These are phyloP conservation scores for Colletotrichum brevisporum DNA, from an alignment of 2,329 filamentous ascomycete genomes.

Conservation along the genomic window DNA sequence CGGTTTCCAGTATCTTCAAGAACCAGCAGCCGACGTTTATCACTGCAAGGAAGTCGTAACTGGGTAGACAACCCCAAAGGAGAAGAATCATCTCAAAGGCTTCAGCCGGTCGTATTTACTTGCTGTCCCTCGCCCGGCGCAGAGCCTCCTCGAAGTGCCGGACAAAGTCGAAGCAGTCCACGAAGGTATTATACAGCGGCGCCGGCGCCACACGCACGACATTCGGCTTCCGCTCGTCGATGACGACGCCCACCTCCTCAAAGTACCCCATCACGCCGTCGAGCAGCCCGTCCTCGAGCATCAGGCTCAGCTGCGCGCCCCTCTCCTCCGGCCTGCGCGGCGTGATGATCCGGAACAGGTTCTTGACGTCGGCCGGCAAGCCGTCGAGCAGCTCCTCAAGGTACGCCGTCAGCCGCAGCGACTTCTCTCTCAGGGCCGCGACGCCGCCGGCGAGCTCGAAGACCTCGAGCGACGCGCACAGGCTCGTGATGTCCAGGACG, in stretches of 20 bases:
- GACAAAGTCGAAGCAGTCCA: slow-evolving; percentile 64
- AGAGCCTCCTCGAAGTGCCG: slow-evolving; percentile 46
- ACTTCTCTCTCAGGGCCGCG: slow-evolving; percentile 74
- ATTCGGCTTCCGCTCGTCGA: slow-evolving; percentile 86
- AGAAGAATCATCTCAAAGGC: too few species aligned
- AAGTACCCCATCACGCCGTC: slow-evolving; percentile 74
- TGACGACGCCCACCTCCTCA: slow-evolving; percentile 76
- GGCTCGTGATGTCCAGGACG: slow-evolving; percentile 79
- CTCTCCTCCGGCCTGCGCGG: slow-evolving; percentile 73
- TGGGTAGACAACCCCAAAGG: too few species aligned
- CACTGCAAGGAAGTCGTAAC: too few species aligned
- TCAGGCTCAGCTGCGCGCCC: slow-evolving; percentile 83
- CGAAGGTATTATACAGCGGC: slow-evolving; percentile 84
- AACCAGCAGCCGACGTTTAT: too few species aligned
- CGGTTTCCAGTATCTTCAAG: too few species aligned
- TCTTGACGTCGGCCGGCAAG: slow-evolving; percentile 45
- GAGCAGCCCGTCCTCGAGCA: slow-evolving; percentile 75
- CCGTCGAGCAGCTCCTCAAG: slow-evolving; percentile 73
- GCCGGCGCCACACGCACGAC: slow-evolving; percentile 85
- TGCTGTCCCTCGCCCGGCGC: neutral
- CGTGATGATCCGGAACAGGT: slow-evolving; percentile 73
- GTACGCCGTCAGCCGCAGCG: slow-evolving; percentile 78
- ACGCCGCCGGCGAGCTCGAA: slow-evolving; percentile 77
- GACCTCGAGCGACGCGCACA: slow-evolving; percentile 79
- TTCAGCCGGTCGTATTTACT: neutral